Evolutionary conservation across 257 asterid species (phyloP).

Genomic region (Phtheirospermum japonicum): DNA sequence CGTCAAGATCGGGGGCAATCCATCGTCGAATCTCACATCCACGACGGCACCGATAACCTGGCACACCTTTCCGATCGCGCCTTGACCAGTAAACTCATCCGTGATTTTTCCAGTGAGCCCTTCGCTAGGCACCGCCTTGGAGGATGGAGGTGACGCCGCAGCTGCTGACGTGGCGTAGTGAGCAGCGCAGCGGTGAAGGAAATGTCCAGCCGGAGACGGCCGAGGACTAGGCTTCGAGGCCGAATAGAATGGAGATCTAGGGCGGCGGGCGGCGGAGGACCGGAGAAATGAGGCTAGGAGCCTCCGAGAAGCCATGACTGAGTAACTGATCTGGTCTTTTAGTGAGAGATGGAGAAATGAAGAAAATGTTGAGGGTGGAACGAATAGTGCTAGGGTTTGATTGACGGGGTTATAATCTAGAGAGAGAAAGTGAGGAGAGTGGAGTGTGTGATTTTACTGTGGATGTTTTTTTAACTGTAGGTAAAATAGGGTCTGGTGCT

Average conservation of each 20-base stretch:
- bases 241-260: slow-evolving; percentile 43
- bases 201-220: slow-evolving; percentile 61
- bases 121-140: slow-evolving; percentile 24
- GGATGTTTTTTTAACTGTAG: neutral
- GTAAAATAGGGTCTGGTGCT: slow-evolving; percentile 9
- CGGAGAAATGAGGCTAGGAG: slow-evolving; percentile 50
- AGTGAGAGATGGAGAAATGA: slow-evolving; percentile 23
- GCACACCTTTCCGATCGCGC: slow-evolving; percentile 77
- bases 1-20: slow-evolving; percentile 89
- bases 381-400: neutral
- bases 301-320: slow-evolving; percentile 55
- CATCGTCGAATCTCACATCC: slow-evolving; percentile 84
- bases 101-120: slow-evolving; percentile 60
- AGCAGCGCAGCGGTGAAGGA: slow-evolving; percentile 60
- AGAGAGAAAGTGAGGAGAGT: slow-evolving; percentile 27
- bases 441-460: slow-evolving; percentile 1
- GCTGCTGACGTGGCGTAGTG: slow-evolving; percentile 72
- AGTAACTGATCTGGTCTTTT: slow-evolving; percentile 18
- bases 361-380: slow-evolving; percentile 2
- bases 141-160: slow-evolving; percentile 42
- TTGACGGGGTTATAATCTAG: slow-evolving; percentile 31
- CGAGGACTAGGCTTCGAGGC: slow-evolving; percentile 37
- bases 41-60: slow-evolving; percentile 98
- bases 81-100: slow-evolving; percentile 75
- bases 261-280: slow-evolving; percentile 38